phyloP scores from a whole-genome alignment of 495 filamentous ascomycete species.

The Aspergillus ellipticus region DNA sequence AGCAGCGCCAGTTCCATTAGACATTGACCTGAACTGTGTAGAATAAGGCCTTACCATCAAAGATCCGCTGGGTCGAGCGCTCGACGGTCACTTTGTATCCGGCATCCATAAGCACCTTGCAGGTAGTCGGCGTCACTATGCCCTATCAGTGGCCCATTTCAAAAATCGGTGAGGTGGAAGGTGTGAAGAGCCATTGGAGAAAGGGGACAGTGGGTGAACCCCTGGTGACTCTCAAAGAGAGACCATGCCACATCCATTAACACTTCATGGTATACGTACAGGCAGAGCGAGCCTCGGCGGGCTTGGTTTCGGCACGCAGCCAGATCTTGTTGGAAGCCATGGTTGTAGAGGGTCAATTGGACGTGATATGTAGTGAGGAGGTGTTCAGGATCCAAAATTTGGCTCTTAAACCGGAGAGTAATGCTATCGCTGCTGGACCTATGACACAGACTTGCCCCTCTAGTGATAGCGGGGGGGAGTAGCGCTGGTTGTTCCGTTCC shows the following conservation, averaged over 20 bases:
- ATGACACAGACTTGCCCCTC: constrained; percentile 33
- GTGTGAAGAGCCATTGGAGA: not conserved
- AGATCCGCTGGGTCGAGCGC: constrained; percentile 75
- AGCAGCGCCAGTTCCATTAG: constrained; percentile 3
- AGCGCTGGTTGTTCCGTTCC: constrained; percentile 33
- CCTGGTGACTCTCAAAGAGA: no score
- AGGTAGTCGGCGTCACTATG: constrained; percentile 61
- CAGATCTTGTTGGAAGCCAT: constrained; percentile 47
- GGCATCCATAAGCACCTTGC: constrained; percentile 74
- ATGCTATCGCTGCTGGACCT: constrained; percentile 6
- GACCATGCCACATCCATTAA: no score
- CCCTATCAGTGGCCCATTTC: not conserved
- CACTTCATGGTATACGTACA: constrained; percentile 28
- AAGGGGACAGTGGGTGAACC: not conserved
- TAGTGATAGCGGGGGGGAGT: constrained; percentile 33
- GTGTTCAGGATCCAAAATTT: constrained; percentile 3
- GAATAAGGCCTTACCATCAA: constrained; percentile 55
- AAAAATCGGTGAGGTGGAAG: no score
- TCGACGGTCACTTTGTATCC: constrained; percentile 85
- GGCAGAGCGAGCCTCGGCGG: constrained; percentile 46
- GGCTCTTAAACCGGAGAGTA: constrained; percentile 1
- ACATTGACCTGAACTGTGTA: not conserved
- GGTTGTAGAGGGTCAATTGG: constrained; percentile 13
- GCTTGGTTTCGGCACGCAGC: constrained; percentile 49
- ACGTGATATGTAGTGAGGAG: not conserved